Evolutionary conservation across 495 filamentous ascomycete genomes (phyloP), one percentile per base, ranked within the genome.

Genomic region (Neurospora sp.): DNA sequence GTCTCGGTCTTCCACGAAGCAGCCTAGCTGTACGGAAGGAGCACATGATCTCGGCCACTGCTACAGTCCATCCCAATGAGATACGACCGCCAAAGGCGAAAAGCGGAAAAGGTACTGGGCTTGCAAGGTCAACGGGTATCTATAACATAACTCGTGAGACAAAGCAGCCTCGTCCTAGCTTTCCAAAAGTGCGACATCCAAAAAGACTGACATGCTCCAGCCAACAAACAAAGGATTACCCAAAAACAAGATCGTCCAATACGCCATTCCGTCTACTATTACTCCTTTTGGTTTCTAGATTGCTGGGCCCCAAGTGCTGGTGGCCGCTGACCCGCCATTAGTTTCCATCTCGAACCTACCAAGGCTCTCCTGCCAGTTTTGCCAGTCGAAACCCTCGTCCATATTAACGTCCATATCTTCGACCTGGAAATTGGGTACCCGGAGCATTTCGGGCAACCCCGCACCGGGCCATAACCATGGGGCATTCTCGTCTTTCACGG

Each of bases 361-460:
- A 69, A 82, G 39, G 31, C 75, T 82, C 70, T 85, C 83, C 72
- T 85, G 80, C 80, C 82, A 86, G 46, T 74, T 83, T 74, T 86
- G 83, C 84, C 84, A 86, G 71, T 84, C 82, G 68, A 86, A 84
- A 1, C 77, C 77, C 4, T 85, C 83, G 18, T 82, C 80, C 68
- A 81, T 76, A 22, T 82, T 82, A 68, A 83, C 80, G 38, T 83
- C 81, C 22, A 81, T 69, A 14, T 85, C 83, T 14, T 81, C 80
- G 0, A 42, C 37, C n/a, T 40, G 74, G 35, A 82, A 70, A 38
- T 78, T 76, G 7, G 75, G 73, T 70, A 71, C 69, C 20, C 72
- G 74, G 27, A 77, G 40, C 31, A 70, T 72, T 20, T 76, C 74
- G 2, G 73, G 39, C 10, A 74, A 48, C 5, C 77, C 80, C 7